Evolutionary conservation across 2,329 filamentous ascomycete genomes (phyloP), one percentile per base, ranked within the genome.

Genomic region (Cercospora berteroae): DNA sequence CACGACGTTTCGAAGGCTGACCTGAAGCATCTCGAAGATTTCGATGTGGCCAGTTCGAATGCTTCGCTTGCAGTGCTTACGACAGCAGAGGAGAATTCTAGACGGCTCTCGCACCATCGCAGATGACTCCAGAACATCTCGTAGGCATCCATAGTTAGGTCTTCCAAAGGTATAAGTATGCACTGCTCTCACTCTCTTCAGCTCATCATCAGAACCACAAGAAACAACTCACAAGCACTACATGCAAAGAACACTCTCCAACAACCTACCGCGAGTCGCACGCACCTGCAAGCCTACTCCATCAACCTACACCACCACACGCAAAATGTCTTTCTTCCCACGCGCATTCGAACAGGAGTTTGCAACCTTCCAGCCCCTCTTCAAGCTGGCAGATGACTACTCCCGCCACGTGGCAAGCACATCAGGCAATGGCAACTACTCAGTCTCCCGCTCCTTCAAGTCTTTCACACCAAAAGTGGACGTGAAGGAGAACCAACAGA

Each of bases 401-500:
- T 80, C 74, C 60, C 71, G 68, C 48, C 74, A 83, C 69, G 72
- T 74, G 29, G 69, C 70, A 61, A 69, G 65, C 23, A 77, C 78
- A 13, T 61, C 63, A 18, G 60, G 60, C 60, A 69, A 69, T 29
- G 58, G 64, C 60, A 52, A 52, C 31, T 56, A 63, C 33, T 33
- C 63, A 63, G 42, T 63, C 64, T 64, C 58, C 64, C 73, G 72
- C 27, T 64, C 59, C 66, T 72, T 85, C 58, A 83, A 82, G 57
- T 82, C 86, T 75, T 94, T 93, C 85, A 85, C 87, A 66, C 92
- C 91, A 64, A 90, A 88, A 80, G 94, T 94, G 76, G 91, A 94
- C 74, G 84, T 94, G 69, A 89, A 87, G 77, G 92, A 95, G 81
- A 86, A 85, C 12, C 85, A 85, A 68, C 80, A 87, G 5, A 78